Base-by-base conservation (phyloP, 805 yeast species). In the Monosporozyma aquatica region DNA sequence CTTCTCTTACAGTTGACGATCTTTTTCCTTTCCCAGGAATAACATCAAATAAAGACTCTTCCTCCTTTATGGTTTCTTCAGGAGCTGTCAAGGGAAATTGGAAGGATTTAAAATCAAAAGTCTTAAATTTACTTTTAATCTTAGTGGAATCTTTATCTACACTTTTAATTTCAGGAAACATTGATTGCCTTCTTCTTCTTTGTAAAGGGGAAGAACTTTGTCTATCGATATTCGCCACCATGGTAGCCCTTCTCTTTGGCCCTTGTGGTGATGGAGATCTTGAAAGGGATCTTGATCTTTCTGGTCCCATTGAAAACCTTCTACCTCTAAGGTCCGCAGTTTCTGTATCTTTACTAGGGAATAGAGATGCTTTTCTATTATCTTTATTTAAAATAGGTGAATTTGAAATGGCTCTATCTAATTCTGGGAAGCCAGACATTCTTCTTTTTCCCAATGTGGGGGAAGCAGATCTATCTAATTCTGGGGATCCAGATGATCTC, bases 71-170 rank as follows among this genome's bases (percentile, higher is more conserved):
- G 14, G 23, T 18, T 32, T 32, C 35, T 15, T 20, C 35, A 15
- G 35, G 35, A 2, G 5, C 22, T 5, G 35, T 18, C 18, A 32
- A 32, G 7, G 35, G 35, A 20, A 32, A 32, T 32, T 32, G 35
- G n/a, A 32, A 32, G 4, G 35, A 32, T 32, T 32, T 32, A 18
- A 32, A 32, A 32, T 32, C 35, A 32, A 32, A 32, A 8, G 35
- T 32, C 23, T 32, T 32, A 13, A 17, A 32, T 32, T n/a, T 32
- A 32, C 18, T 32, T 18, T 18, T 29, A 29, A 6, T 29, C 11
- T 29, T 18, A 10, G 35, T 5, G 4, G 23, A 6, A 18, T 32
- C 18, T 10, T 32, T 32, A 18, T 32, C 35, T 32, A 32, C 35
- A 7, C 23, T 32, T 13, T 32, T 32, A 18, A 32, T 20, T 20